Conservation (phyloP, 345 rosid species). For the Passiflora organensis region DNA sequence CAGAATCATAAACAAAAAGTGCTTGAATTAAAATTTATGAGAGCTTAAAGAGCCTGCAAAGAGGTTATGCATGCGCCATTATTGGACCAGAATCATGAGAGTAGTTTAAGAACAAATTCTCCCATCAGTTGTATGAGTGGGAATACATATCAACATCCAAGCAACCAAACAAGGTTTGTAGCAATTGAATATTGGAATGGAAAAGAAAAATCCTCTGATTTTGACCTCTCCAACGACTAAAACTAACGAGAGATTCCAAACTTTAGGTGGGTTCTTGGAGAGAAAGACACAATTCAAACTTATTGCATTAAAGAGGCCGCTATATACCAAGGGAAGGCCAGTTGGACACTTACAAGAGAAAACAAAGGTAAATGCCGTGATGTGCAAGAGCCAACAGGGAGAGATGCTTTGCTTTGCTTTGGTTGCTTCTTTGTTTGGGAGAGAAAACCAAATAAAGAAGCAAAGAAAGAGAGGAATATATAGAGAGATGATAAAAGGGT, state of each 20-base stretch:
- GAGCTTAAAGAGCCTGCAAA: background rate
- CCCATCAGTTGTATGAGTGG: background rate
- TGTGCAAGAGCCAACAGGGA: slow-evolving; percentile 20
- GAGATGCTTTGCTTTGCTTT: slow-evolving; percentile 54
- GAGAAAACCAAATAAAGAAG: slow-evolving; percentile 18
- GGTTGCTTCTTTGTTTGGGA: slow-evolving; percentile 38
- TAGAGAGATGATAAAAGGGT: slow-evolving; percentile 20
- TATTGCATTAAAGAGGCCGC: slow-evolving; percentile 15
- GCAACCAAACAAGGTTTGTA: slow-evolving; percentile 1
- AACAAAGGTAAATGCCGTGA: slow-evolving; percentile 35
- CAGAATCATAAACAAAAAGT: no score
- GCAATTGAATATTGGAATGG: slow-evolving; percentile 2
- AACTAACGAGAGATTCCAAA: slow-evolving; percentile 37
- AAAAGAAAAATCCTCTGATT: slow-evolving; percentile 14
- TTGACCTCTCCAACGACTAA: slow-evolving; percentile 21
- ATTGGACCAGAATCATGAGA: slow-evolving; percentile 2
- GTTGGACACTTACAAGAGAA: slow-evolving; percentile 47
- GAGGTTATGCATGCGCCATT: background rate
- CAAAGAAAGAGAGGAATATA: background rate
- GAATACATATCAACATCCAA: slow-evolving; percentile 4
- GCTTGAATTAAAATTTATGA: background rate
- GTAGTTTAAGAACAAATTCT: slow-evolving; percentile 2
- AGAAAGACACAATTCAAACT: slow-evolving; percentile 10
- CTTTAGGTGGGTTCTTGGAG: slow-evolving; percentile 32
- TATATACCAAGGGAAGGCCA: slow-evolving; percentile 38